Base-by-base conservation (phyloP, 176 grass and related monocot genomes). In the Oryza glaberrima region DNA sequence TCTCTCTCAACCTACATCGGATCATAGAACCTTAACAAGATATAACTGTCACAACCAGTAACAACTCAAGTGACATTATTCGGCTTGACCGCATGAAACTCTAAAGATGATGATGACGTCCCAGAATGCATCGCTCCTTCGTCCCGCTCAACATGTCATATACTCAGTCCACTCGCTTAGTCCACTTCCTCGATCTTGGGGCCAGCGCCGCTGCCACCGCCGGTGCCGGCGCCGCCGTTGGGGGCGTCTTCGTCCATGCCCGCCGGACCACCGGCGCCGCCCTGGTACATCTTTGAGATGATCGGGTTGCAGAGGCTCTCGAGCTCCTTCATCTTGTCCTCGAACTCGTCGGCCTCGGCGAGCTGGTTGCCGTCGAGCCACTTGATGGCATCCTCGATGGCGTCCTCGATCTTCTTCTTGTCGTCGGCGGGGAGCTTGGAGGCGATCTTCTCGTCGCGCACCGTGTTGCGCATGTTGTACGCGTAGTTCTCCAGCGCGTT, bases 301-400 rank as follows among this genome's bases (percentile, higher is more conserved):
- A 97, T 90, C 1, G 94, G 94, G 69, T 97, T 92, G 77, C 94
- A 97, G n/a, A 92, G 16, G 19, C 28, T 72, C 90, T 94, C 90
- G 1, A 94, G 85, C 73, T 97, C 94, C 77, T 94, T 94, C 87
- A 89, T 88, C 88, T 94, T 92, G 26, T 90, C 90, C 77, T 92
- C 92, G 26, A 92, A 97, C 73, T 97, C 94, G 1, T 92, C 94
- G 0, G 84, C 85, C 85, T 97, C 92, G 5, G 94, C 92, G 34
- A 97, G 90, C 85, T 97, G 94, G 84, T 94, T 97, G 7, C 76
- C 82, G 72, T 97, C 94, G 20, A 92, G 92, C 94, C 94, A 97
- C 51, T 85, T 88, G 79, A 94, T 94, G 5, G 92, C 49, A 11
- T 87, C 88, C 51, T 94, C 94, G 4, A 94, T 56, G 0, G 90